Evolutionary conservation across 2,329 filamentous ascomycete genomes (phyloP).

Genomic region (Periconia sp.): DNA sequence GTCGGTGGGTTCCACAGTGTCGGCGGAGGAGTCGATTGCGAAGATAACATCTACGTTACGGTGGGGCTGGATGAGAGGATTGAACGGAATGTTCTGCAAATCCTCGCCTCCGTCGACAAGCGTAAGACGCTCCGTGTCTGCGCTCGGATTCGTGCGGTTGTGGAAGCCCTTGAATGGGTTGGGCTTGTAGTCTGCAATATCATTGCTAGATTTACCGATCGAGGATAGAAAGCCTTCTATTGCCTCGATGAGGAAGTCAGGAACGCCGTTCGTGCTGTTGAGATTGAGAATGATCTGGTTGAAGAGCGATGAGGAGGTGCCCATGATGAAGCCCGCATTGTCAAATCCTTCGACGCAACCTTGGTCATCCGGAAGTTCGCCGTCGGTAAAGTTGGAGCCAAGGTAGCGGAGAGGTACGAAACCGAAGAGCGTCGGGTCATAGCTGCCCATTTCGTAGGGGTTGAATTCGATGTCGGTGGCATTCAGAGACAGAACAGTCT

Average conservation of each 20-base stretch:
- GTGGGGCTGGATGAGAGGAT: slow-evolving; percentile 76
- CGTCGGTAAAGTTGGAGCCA: slow-evolving; percentile 73
- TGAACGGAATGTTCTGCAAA: slow-evolving; percentile 77
- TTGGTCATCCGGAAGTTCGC: slow-evolving; percentile 61
- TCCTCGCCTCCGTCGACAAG: slow-evolving; percentile 83
- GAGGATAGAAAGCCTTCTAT: slow-evolving; percentile 59
- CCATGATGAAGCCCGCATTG: slow-evolving; percentile 82
- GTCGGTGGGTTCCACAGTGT: slow-evolving; percentile 57
- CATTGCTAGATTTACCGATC: slow-evolving; percentile 66
- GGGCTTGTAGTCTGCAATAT: slow-evolving; percentile 75
- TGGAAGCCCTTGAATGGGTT: slow-evolving; percentile 78
- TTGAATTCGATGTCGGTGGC: slow-evolving; percentile 80
- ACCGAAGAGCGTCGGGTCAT: slow-evolving; percentile 73
- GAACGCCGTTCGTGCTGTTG: slow-evolving; percentile 58
- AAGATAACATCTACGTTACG: slow-evolving; percentile 81
- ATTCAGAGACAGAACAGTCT: slow-evolving; percentile 69
- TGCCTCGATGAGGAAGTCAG: slow-evolving; percentile 58
- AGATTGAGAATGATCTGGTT: slow-evolving; percentile 76
- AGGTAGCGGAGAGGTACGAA: slow-evolving; percentile 75
- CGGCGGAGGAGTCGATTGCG: slow-evolving; percentile 78
- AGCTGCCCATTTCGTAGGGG: slow-evolving; percentile 79
- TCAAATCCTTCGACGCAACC: slow-evolving; percentile 81
- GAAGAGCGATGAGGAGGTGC: slow-evolving; percentile 84
- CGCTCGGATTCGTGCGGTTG: slow-evolving; percentile 63
- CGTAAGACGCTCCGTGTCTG: slow-evolving; percentile 62